Base-by-base conservation (phyloP, 352 stramenopile species). In the Peronospora destructor region DNA sequence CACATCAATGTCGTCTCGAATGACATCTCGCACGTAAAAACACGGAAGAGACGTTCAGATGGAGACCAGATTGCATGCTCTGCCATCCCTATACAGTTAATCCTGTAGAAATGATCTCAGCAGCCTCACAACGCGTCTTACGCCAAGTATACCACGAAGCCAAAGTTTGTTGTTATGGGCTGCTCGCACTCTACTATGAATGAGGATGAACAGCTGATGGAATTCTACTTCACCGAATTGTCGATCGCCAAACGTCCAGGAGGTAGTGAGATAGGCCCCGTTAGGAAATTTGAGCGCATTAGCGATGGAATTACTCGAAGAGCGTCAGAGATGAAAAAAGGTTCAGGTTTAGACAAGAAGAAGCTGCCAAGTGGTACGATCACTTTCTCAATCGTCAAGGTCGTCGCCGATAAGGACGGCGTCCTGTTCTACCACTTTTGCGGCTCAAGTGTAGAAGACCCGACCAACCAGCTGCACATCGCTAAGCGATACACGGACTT, bases 401-500 rank as follows among this genome's bases (percentile, higher is more conserved):
- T 67, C 34, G 62, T 81, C 11, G 63, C 65, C 4, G 13, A 69
- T 33, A 32, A 50, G 1, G 36, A 65, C 10, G 56, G 56, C 7
- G 56, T 58, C 21, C 56, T 69, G 28, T 79, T 69, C 49, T 86
- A 84, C 64, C 59, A 73, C 38, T 84, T 77, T 41, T 56, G 48
- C 32, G 67, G 60, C 26, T 65, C 44, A 1, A 66, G 66, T 37
- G 42, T 47, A 14, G 35, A 66, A 9, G 66, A 83, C 30, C 62
- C 71, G 11, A 56, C 56, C 4, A 60, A 72, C 45, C 43, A 75
- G 23, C 34, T 74, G 6, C 60, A 43, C 36, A 56, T 86, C 17
- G 58, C 57, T 11, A 89, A 89, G 61, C 69, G 75, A 38, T 89
- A 74, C 61, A 84, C 76, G 39, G 71, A 89, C 33, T 89, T 89